Evolutionary conservation across 371 early-diverging fungal species (phyloP).

Genomic region (Phascolomyces articulosus): DNA sequence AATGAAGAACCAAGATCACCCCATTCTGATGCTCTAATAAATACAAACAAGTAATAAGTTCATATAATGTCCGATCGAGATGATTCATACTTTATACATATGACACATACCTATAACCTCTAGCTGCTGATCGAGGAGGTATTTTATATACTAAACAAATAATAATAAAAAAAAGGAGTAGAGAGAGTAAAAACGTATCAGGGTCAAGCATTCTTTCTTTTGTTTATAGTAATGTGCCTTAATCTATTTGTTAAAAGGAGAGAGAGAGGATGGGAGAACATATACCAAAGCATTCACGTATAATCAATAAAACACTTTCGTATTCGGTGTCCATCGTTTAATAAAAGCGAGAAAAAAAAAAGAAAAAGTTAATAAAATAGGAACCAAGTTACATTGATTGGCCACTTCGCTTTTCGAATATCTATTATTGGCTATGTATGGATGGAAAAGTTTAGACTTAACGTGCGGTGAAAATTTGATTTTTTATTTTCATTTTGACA

Average conservation of each 20-base stretch:
- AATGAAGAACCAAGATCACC: conserved; percentile 70
- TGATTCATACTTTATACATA: background rate
- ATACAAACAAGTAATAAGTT: background rate
- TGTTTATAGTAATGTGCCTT: too few species aligned
- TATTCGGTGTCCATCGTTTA: conserved; percentile 58
- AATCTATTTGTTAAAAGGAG: too few species aligned
- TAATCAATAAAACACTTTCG: conserved; percentile 80
- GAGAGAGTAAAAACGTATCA: background rate
- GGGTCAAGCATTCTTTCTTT: background rate
- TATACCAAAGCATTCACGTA: conserved; percentile 82
- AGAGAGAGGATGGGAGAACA: too few species aligned
- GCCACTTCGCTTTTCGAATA: too few species aligned
- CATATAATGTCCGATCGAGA: background rate
- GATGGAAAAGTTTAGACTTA: too few species aligned
- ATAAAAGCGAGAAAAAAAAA: background rate
- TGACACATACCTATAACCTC: conserved; percentile 67
- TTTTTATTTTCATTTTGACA: too few species aligned
- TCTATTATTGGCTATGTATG: too few species aligned
- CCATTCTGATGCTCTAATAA: conserved; percentile 91
- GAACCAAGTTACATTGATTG: too few species aligned
- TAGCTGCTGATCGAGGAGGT: conserved; percentile 76
- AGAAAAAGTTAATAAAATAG: too few species aligned
- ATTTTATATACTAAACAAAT: conserved; percentile 83
- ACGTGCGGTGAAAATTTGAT: too few species aligned
- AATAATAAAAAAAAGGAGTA: background rate